phyloP scores from a whole-genome alignment of 768 basidiomycete species.

The Asterophora parasitica region DNA sequence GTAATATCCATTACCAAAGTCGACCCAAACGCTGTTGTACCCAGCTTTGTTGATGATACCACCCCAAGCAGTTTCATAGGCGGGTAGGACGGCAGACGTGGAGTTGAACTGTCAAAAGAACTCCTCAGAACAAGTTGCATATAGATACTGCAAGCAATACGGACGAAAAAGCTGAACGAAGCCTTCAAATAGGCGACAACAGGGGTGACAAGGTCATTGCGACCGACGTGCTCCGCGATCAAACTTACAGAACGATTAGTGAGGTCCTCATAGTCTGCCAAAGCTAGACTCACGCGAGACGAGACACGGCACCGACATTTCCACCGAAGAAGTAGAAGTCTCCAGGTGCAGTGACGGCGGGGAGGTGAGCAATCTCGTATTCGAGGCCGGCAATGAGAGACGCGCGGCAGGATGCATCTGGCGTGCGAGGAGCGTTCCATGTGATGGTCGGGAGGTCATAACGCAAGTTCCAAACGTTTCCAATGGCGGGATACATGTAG shows the following conservation, averaged over 20 bases:
- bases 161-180: slow-evolving; percentile 23
- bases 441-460: slow-evolving; percentile 28
- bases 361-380: slow-evolving; percentile 46
- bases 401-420: slow-evolving; percentile 25
- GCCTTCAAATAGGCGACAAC: slow-evolving; percentile 22
- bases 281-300: too few species aligned
- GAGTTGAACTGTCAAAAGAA: slow-evolving; percentile 15
- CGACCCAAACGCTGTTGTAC: slow-evolving; percentile 23
- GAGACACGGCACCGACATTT: slow-evolving; percentile 21
- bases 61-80: slow-evolving; percentile 32
- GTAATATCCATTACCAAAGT: slow-evolving; percentile 33
- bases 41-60: slow-evolving; percentile 29
- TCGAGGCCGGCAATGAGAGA: slow-evolving; percentile 31
- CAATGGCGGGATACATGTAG: slow-evolving; percentile 28
- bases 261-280: background rate
- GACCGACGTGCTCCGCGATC: slow-evolving; percentile 29
- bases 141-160: background rate
- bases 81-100: slow-evolving; percentile 19
- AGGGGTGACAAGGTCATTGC: slow-evolving; percentile 24
- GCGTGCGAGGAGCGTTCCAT: too few species aligned
- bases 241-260: slow-evolving; percentile 14
- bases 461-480: slow-evolving; percentile 26
- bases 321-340: slow-evolving; percentile 33
- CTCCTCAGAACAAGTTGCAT: background rate
- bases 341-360: slow-evolving; percentile 37